Evolutionary conservation across 1,139 yeast genomes (phyloP).

Genomic region (Sugiyamaella novakii): DNA sequence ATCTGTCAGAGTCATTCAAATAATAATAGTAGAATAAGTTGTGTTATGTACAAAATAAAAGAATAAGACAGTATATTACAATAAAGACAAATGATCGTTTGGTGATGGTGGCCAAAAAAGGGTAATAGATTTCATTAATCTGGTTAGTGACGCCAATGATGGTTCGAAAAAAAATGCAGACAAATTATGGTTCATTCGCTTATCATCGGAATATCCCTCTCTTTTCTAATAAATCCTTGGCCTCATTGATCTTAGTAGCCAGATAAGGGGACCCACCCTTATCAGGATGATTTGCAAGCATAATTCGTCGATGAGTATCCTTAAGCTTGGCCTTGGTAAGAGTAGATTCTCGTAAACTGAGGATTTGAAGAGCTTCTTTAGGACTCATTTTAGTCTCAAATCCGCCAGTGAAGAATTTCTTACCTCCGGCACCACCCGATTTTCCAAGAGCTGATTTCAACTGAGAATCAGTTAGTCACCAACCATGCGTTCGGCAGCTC

Average conservation of each 20-base stretch:
- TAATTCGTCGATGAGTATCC: constrained; percentile 88
- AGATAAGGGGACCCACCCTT: constrained; percentile 94
- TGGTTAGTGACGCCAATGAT: no score
- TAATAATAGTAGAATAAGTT: background rate
- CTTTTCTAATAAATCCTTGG: constrained; percentile 81
- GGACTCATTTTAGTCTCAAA: constrained; percentile 89
- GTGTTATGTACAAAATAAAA: constrained; percentile 10
- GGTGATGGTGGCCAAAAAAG: background rate
- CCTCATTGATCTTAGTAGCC: constrained; percentile 97
- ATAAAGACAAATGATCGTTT: no score
- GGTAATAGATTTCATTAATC: no score
- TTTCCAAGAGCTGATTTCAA: constrained; percentile 71
- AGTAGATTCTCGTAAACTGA: constrained; percentile 78
- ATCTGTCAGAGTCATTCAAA: no score
- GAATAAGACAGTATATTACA: background rate
- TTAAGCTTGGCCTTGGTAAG: constrained; percentile 77
- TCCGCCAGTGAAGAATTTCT: constrained; percentile 79
- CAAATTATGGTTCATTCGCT: background rate
- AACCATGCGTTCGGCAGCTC: background rate
- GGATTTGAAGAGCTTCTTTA: constrained; percentile 85
- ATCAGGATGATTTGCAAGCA: constrained; percentile 96
- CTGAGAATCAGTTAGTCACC: constrained; percentile 34
- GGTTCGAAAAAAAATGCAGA: background rate
- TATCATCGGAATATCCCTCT: constrained; percentile 23
- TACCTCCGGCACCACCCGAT: constrained; percentile 68